Percentiles rank a stretch among this genome's conserved stretches.
Conservation (phyloP, 2,329 filamentous ascomycete genomes). For the Aciculosporium take region DNA sequence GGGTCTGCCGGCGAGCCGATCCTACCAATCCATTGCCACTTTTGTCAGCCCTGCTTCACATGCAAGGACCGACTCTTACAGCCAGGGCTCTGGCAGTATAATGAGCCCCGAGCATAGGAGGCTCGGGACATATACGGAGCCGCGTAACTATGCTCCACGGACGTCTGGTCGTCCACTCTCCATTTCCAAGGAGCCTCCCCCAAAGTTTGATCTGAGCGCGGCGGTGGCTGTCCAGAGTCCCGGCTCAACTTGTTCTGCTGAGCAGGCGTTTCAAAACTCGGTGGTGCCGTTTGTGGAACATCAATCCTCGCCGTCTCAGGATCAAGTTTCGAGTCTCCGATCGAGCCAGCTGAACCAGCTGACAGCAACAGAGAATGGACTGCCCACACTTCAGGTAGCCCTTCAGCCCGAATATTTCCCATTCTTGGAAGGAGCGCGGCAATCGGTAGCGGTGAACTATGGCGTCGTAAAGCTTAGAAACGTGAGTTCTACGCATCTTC, state of each 20-base stretch:
- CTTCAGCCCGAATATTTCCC: conserved; percentile 29
- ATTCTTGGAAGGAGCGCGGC: conserved; percentile 27
- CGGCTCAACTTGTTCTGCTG: not conserved
- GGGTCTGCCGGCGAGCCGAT: conserved; percentile 4
- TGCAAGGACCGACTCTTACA: not conserved
- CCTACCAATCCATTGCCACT: conserved; percentile 3
- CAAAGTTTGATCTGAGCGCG: conserved; percentile 20
- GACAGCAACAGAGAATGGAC: conserved; percentile 17
- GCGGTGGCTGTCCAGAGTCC: not conserved
- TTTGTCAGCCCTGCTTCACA: conserved; percentile 1
- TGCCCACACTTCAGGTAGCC: conserved; percentile 21
- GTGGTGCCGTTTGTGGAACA: not conserved
- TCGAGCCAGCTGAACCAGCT: conserved; percentile 26
- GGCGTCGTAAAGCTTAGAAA: conserved; percentile 38
- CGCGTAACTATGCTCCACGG: conserved; percentile 27
- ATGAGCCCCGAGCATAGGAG: conserved; percentile 6
- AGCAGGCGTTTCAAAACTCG: not conserved
- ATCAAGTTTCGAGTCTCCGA: not conserved
- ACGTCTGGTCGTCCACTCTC: conserved; percentile 13
- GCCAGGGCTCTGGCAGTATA: conserved; percentile 1
- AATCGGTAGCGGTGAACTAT: conserved; percentile 16
- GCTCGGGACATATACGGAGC: conserved; percentile 21
- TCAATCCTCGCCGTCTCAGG: not conserved
- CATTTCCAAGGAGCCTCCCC: conserved; percentile 18
- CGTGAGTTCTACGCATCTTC: conserved; percentile 21